Conservation (phyloP, 2,329 filamentous ascomycete genomes). For the Beauveria caledonica region DNA sequence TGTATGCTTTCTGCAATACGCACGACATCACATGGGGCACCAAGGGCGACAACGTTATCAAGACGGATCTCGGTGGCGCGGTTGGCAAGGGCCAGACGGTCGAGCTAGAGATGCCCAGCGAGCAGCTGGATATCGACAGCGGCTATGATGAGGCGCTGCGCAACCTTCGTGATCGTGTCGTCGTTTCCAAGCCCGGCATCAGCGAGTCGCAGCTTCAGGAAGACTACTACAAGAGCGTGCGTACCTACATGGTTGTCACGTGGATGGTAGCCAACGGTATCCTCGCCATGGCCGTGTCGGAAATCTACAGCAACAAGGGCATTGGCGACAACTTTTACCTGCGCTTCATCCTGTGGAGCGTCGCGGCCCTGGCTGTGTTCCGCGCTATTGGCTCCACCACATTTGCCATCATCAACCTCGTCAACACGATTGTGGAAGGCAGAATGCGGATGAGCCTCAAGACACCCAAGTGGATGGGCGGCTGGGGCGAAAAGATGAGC, state of each 20-base stretch:
- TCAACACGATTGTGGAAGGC: slow-evolving; percentile 83
- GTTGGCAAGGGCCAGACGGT: slow-evolving; percentile 72
- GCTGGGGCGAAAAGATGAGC: slow-evolving; percentile 34
- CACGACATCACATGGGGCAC: slow-evolving; percentile 99
- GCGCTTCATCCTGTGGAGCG: slow-evolving; percentile 85
- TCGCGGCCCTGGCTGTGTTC: slow-evolving; percentile 80
- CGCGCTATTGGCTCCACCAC: slow-evolving; percentile 72
- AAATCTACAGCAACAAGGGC: slow-evolving; percentile 66
- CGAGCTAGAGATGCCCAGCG: slow-evolving; percentile 93
- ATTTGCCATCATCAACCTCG: slow-evolving; percentile 73
- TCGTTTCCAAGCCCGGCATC: slow-evolving; percentile 55
- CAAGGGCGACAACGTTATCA: slow-evolving; percentile 93
- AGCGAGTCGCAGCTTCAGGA: slow-evolving; percentile 84
- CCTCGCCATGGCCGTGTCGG: slow-evolving; percentile 85
- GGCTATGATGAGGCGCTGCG: slow-evolving; percentile 95
- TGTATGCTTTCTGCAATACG: slow-evolving; percentile 98
- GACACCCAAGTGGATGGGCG: slow-evolving; percentile 42
- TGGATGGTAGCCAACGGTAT: slow-evolving; percentile 93
- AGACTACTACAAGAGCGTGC: slow-evolving; percentile 95
- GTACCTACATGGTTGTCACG: slow-evolving; percentile 93
- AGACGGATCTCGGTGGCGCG: slow-evolving; percentile 85
- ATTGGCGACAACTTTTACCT: slow-evolving; percentile 85
- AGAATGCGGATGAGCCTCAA: slow-evolving; percentile 56
- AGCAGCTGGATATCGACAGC: slow-evolving; percentile 95
- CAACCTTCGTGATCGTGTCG: slow-evolving; percentile 87